phyloP scores from a whole-genome alignment of 1,284 basidiomycete genomes.

The Malassezia obtusa region DNA sequence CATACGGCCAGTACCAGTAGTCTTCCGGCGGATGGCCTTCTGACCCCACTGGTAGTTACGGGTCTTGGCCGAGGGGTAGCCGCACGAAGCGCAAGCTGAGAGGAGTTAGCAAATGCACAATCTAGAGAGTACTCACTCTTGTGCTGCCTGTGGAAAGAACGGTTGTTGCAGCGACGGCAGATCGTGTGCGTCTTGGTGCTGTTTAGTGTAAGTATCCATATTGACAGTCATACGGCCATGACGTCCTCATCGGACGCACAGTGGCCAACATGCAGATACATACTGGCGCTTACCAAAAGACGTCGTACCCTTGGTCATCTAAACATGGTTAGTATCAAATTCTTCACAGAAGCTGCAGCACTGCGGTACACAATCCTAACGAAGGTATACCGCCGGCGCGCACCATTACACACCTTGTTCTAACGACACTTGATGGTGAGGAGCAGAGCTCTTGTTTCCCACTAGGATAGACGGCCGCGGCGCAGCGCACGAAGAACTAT shows the following conservation, averaged over 20 bases:
- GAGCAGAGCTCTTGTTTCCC: constrained; percentile 4
- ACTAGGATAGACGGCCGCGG: neutral
- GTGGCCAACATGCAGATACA: constrained; percentile 20
- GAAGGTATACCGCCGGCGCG: neutral
- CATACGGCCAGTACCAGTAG: constrained; percentile 92
- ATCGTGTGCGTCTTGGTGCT: constrained; percentile 94
- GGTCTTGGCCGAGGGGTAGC: constrained; percentile 88
- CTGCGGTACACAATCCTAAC: neutral
- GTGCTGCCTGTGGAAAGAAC: constrained; percentile 92
- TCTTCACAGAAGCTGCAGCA: neutral
- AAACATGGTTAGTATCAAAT: constrained; percentile 1
- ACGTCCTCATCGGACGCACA: neutral
- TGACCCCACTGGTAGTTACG: constrained; percentile 94
- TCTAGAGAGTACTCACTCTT: constrained; percentile 55
- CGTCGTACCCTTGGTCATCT: constrained; percentile 48
- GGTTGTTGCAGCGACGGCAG: constrained; percentile 73
- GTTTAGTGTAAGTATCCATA: constrained; percentile 48
- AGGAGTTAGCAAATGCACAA: neutral
- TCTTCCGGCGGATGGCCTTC: constrained; percentile 99
- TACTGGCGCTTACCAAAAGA: constrained; percentile 49
- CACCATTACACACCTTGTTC: constrained; percentile 12
- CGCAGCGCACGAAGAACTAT: constrained; percentile 5
- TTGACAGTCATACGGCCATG: neutral
- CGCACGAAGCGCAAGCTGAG: constrained; percentile 83
- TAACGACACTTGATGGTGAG: constrained; percentile 17